Conservation (phyloP, 2,329 filamentous ascomycete genomes). For the Cladosporium velox region DNA sequence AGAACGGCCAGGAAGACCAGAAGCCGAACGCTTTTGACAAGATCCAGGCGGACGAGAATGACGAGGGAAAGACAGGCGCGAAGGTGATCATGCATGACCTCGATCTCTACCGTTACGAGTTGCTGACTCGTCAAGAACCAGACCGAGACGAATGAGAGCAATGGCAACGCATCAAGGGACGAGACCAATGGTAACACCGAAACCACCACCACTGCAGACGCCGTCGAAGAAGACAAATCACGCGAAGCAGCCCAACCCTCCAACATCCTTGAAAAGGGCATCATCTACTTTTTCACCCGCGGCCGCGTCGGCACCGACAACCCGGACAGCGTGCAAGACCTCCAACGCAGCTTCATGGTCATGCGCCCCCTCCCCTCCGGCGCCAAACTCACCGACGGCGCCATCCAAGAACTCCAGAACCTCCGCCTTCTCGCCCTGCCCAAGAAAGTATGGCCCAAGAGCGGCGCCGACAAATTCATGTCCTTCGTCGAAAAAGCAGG, state of each 20-base stretch:
- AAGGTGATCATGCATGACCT: slow-evolving; percentile 9
- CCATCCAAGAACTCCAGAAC: slow-evolving; percentile 59
- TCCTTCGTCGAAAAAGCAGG: slow-evolving; percentile 78
- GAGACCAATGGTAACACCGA: slow-evolving; percentile 20
- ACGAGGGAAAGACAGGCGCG: slow-evolving; percentile 29
- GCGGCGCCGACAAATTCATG: slow-evolving; percentile 70
- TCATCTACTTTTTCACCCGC: slow-evolving; percentile 89
- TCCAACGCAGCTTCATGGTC: slow-evolving; percentile 77
- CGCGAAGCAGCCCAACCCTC: slow-evolving; percentile 56
- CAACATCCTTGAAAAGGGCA: slow-evolving; percentile 78
- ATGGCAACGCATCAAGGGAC: neutral
- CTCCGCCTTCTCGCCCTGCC: slow-evolving; percentile 75
- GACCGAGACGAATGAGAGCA: slow-evolving; percentile 1
- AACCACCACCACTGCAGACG: slow-evolving; percentile 31
- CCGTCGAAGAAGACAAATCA: slow-evolving; percentile 53
- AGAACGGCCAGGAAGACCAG: slow-evolving; percentile 30
- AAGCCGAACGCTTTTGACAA: slow-evolving; percentile 32
- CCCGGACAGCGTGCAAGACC: slow-evolving; percentile 68
- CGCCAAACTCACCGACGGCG: slow-evolving; percentile 64
- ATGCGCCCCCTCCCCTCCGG: slow-evolving; percentile 70
- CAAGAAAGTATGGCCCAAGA: slow-evolving; percentile 78
- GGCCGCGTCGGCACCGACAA: slow-evolving; percentile 73
- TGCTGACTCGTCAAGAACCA: slow-evolving; percentile 3
- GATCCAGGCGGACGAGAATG: slow-evolving; percentile 35
- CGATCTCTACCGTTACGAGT: neutral